Evolutionary conservation across 75 land plant species (phyloP).

Genomic region (Ceratopteris richardii): DNA sequence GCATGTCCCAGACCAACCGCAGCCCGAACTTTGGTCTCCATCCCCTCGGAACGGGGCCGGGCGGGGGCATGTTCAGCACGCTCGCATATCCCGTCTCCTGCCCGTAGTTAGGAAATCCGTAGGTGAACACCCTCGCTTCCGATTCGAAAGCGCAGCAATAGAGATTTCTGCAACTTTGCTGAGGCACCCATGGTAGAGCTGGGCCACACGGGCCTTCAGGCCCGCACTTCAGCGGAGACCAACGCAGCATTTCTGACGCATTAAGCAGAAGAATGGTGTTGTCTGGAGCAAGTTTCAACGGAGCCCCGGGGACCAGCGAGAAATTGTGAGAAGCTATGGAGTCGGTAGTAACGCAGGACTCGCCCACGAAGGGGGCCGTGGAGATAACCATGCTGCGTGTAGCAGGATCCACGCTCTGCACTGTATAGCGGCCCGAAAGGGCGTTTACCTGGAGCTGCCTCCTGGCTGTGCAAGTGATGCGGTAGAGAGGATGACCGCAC

Average conservation of each 20-base stretch:
- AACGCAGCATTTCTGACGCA: conserved; percentile 23
- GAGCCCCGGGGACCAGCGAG: conserved; percentile 31
- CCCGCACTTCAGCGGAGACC: conserved; percentile 47
- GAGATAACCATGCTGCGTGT: conserved; percentile 23
- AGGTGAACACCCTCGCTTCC: conserved; percentile 15
- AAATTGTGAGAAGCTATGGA: conserved; percentile 17
- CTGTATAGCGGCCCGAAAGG: conserved; percentile 30
- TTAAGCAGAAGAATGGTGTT: conserved; percentile 55
- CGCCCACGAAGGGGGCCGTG: conserved; percentile 23
- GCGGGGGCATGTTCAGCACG: conserved; percentile 25
- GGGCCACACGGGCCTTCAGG: conserved; percentile 27
- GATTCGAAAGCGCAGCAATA: conserved; percentile 38
- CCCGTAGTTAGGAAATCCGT: conserved; percentile 13
- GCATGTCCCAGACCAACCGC: conserved; percentile 46
- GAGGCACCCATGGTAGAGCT: conserved; percentile 6
- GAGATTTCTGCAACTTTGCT: conserved; percentile 8
- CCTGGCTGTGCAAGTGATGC: conserved; percentile 19
- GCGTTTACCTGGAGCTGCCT: conserved; percentile 23
- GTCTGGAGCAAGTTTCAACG: conserved; percentile 40
- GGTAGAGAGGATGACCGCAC: conserved; percentile 41
- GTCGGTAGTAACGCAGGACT: conserved; percentile 38
- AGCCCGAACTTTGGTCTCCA: conserved; percentile 34
- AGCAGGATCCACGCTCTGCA: conserved; percentile 19
- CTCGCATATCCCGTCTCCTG: conserved; percentile 43
- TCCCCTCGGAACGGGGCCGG: background rate